Evolutionary conservation across 371 early-diverging fungal species (phyloP).

Genomic region (Haplosporangium sp.): DNA sequence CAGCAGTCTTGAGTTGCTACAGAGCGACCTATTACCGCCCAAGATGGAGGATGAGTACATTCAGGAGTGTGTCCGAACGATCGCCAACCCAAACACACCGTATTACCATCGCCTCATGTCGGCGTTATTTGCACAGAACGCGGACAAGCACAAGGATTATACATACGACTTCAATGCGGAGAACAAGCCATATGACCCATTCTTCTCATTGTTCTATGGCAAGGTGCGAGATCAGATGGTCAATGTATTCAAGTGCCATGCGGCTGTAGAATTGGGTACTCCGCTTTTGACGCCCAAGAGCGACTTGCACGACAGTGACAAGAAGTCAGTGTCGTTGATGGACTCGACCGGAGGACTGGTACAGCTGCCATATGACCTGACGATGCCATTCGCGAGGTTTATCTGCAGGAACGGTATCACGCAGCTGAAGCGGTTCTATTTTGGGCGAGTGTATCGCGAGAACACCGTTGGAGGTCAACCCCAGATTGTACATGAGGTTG

Average conservation of each 20-base stretch:
- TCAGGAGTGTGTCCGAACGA: conserved; percentile 89
- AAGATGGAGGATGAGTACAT: conserved; percentile 93
- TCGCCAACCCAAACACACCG: conserved; percentile 89
- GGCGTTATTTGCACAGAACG: conserved; percentile 82
- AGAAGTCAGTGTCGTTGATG: conserved; percentile 82
- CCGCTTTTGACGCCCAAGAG: conserved; percentile 90
- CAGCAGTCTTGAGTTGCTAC: conserved; percentile 85
- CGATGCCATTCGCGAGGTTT: conserved; percentile 91
- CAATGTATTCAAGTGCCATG: conserved; percentile 88
- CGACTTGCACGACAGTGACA: conserved; percentile 74
- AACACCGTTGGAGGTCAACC: conserved; percentile 86
- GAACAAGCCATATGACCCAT: conserved; percentile 65
- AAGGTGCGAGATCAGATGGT: conserved; percentile 80
- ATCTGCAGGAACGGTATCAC: conserved; percentile 80
- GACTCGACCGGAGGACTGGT: conserved; percentile 88
- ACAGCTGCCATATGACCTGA: conserved; percentile 92
- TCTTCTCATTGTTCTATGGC: conserved; percentile 74
- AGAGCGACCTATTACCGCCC: conserved; percentile 83
- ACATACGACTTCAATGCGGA: conserved; percentile 88
- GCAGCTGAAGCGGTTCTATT: conserved; percentile 86
- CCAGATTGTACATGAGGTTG: conserved; percentile 79
- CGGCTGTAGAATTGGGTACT: conserved; percentile 84
- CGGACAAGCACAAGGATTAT: conserved; percentile 89
- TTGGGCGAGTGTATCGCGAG: conserved; percentile 87
- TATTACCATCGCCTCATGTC: conserved; percentile 87